These are phyloP conservation scores for Colletotrichum lentis DNA, from an alignment of 2,329 filamentous ascomycete species.

Conservation along the genomic window DNA sequence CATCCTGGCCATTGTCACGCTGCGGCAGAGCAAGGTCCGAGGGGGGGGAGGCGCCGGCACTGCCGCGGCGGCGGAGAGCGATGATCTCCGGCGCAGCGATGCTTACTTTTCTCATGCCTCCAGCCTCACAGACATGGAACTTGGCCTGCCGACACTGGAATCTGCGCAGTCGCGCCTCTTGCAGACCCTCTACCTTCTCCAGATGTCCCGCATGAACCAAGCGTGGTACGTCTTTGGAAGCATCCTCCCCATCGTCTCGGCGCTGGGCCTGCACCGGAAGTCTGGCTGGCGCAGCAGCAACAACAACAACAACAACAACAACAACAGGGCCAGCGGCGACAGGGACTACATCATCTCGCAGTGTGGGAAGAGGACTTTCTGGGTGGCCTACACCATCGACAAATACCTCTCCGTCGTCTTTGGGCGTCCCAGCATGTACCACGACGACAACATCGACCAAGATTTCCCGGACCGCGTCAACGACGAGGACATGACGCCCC, in stretches of 20 bases:
- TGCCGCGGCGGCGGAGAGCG: conserved; percentile 7
- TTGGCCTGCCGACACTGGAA: conserved; percentile 62
- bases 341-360: conserved; percentile 58
- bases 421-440: conserved; percentile 66
- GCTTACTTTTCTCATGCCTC: conserved; percentile 41
- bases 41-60: not conserved
- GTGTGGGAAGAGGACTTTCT: conserved; percentile 66
- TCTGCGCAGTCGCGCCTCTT: conserved; percentile 66
- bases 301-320: no score
- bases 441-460: conserved; percentile 71
- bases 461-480: conserved; percentile 63
- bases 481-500: conserved; percentile 63
- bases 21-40: conserved; percentile 53
- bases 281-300: no score
- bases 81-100: conserved; percentile 40
- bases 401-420: conserved; percentile 71
- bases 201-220: conserved; percentile 66
- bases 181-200: conserved; percentile 66
- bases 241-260: conserved; percentile 60
- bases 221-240: conserved; percentile 70
- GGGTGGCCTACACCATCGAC: conserved; percentile 69
- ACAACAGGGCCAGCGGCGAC: conserved; percentile 10
- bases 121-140: conserved; percentile 53
- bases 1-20: conserved; percentile 58
- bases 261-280: conserved; percentile 47